Conservation (phyloP, 108 stramenopile genomes). For the Aurantiochytrium sp. region DNA sequence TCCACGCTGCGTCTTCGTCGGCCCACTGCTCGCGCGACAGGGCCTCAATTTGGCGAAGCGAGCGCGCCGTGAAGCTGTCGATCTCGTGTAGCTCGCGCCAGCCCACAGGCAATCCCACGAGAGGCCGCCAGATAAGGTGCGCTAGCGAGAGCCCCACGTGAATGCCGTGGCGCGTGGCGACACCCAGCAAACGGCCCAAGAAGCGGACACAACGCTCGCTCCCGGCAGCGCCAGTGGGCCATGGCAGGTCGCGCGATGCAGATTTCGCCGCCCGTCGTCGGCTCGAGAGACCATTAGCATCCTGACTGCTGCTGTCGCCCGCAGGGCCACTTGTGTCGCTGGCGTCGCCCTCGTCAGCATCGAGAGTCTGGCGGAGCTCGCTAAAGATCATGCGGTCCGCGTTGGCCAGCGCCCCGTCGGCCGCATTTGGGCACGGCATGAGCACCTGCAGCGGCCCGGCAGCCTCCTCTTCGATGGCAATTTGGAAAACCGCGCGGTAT, state of each 20-base stretch:
- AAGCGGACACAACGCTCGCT: constrained; percentile 31
- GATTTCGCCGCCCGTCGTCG: no score
- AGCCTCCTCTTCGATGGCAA: background rate
- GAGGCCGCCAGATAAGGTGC: constrained; percentile 46
- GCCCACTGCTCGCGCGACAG: background rate
- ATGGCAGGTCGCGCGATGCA: background rate
- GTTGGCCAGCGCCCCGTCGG: constrained; percentile 19
- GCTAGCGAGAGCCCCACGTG: constrained; percentile 42
- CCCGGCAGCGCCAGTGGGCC: background rate
- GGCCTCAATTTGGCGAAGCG: background rate
- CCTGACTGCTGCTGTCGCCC: no score
- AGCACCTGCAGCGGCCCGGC: constrained; percentile 32
- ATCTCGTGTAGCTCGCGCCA: constrained; percentile 24
- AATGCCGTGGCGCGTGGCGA: constrained; percentile 44
- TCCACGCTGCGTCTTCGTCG: background rate
- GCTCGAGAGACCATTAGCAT: no score
- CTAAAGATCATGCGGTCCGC: constrained; percentile 40
- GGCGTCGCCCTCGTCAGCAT: background rate
- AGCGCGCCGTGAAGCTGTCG: background rate
- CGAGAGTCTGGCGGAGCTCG: background rate
- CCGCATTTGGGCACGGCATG: constrained; percentile 37
- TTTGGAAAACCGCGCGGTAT: constrained; percentile 57
- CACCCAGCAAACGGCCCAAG: constrained; percentile 51
- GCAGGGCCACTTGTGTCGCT: no score
- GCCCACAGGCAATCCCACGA: constrained; percentile 45